Base-by-base conservation (phyloP, 768 basidiomycete genomes). In the Rhodotorula sphaerocarpa region DNA sequence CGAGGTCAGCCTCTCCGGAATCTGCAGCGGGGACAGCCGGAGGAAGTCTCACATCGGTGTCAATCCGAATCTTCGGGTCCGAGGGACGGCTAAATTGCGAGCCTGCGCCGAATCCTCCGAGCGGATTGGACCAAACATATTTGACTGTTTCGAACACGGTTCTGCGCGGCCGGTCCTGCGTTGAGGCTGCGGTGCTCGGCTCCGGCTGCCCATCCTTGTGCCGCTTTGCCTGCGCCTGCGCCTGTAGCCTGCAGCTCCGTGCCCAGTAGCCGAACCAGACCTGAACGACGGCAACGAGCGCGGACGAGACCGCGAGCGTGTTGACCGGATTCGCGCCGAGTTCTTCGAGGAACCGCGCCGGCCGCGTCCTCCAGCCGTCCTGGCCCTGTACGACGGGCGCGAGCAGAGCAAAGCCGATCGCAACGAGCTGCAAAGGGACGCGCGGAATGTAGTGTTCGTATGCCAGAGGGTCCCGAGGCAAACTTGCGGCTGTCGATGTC, bases 221-320 rank as follows among this genome's bases (percentile, higher is more conserved):
- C 3, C 45, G 47, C 20, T 27, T 7, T 30, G 27, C 25, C 44
- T 50, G 42, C 16, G 27, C 9, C 34, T 44, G 30, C n/a, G 25
- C 33, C 16, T 25, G 25, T 28, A 50, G 23, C 14, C 63, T 30
- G 45, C 52, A 57, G 7, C 36, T 28, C 30, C 55, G 36, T 9
- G 48, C 55, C 68, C 64, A 69, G 43, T 54, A 43, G 14, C 64
- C 68, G 42, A 65, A 65, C 68, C 63, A 65, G 1, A 48, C 42
- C 51, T 69, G 68, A 1, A 69, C 57, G 45, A 57, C 11, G 2
- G 50, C 61, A 43, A 60, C 12, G 9, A 45, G 44, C 2, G 55
- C 58, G 46, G 57, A 65, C 12, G 54, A 46, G 42, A 61, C 23
- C 15, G 60, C 47, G 16, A 65, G 57, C 23, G 52, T 48, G 11